These are phyloP conservation scores for Themeda triandra DNA, from an alignment of 176 grass and related monocot species.

Conservation along the genomic window DNA sequence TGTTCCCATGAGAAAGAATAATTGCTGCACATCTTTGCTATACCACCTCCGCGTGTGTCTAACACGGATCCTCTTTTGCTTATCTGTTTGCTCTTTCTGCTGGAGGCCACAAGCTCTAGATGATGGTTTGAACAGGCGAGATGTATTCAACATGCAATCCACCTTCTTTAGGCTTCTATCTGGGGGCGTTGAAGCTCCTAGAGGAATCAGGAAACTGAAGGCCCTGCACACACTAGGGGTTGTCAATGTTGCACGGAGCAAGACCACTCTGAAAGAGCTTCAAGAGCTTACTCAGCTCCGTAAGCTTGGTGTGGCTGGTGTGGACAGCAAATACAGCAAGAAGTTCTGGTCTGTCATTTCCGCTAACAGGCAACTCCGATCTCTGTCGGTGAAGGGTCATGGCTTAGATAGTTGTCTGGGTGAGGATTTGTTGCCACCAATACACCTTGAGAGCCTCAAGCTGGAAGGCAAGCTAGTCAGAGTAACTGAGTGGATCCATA, in stretches of 20 bases:
- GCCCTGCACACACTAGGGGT: not conserved
- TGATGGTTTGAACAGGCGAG: not conserved
- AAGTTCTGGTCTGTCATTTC: constrained; percentile 1
- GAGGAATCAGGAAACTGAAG: not conserved
- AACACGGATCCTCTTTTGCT: not conserved
- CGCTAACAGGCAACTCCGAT: not conserved
- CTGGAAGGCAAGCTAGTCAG: not conserved
- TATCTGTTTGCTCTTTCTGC: not conserved
- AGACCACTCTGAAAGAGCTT: not conserved
- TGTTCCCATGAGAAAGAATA: not conserved
- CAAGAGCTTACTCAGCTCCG: not conserved
- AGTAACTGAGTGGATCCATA: not conserved
- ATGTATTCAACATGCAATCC: not conserved
- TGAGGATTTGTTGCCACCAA: not conserved
- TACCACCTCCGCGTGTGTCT: not conserved
- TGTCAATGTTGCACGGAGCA: not conserved
- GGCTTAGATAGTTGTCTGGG: not conserved
- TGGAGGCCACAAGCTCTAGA: not conserved
- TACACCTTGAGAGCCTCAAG: not conserved
- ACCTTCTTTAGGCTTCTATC: not conserved
- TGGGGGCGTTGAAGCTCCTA: not conserved
- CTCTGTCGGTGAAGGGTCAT: not conserved
- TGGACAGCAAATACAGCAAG: not conserved
- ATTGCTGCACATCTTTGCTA: not conserved
- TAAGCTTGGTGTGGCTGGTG: not conserved